Conservation (phyloP, 176 grass and related monocot species). For the Canna indica region DNA sequence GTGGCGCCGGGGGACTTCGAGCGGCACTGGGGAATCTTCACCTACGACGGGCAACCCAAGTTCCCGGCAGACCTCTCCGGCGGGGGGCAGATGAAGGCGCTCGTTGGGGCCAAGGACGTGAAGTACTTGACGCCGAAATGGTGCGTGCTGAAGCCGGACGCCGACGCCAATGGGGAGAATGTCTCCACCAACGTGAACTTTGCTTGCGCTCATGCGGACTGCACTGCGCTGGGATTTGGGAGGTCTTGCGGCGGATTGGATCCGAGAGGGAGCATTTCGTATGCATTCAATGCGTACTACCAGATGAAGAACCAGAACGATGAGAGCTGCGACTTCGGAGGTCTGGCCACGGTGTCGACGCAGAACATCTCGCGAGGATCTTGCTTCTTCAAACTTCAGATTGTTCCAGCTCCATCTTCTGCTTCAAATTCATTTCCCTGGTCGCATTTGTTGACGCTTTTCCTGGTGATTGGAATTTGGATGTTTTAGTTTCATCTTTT, state of each 20-base stretch:
- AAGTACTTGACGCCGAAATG: conserved; percentile 43
- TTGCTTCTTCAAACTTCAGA: conserved; percentile 41
- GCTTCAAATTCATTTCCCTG: not conserved
- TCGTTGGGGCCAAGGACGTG: conserved; percentile 26
- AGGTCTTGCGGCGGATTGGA: conserved; percentile 45
- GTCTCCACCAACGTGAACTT: conserved; percentile 32
- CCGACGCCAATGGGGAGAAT: not conserved
- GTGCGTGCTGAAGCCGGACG: conserved; percentile 46
- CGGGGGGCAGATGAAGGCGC: not conserved
- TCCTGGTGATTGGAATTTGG: not conserved
- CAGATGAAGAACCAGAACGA: conserved; percentile 50
- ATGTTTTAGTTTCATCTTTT: not conserved
- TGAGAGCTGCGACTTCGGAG: conserved; percentile 50
- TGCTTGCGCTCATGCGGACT: conserved; percentile 51
- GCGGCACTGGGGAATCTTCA: conserved; percentile 70
- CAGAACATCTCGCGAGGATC: conserved; percentile 24
- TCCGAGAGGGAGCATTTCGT: conserved; percentile 37
- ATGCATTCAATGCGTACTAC: conserved; percentile 67
- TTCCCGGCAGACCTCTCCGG: conserved; percentile 3
- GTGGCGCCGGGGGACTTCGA: conserved; percentile 53
- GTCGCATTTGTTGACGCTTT: not conserved
- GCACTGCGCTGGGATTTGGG: conserved; percentile 44
- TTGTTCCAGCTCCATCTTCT: not conserved
- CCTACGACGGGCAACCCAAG: conserved; percentile 44
- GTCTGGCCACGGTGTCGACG: conserved; percentile 39